Base-by-base conservation (phyloP, 2,329 filamentous ascomycete species). In the Myriosclerotinia duriaeana region DNA sequence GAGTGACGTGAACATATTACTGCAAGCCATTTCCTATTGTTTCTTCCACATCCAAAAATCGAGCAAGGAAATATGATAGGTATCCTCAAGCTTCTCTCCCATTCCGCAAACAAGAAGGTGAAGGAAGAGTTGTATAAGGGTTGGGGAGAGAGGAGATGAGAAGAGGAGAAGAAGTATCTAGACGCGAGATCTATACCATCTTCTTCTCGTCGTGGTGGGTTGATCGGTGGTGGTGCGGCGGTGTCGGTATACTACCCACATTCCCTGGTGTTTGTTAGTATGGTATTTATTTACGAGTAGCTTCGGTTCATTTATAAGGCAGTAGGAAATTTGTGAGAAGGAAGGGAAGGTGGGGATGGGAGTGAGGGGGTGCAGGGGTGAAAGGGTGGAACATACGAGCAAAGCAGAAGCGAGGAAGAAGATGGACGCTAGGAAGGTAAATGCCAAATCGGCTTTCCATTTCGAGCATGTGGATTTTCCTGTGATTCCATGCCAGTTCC, bases 401-500 rank as follows among this genome's bases (percentile, higher is more conserved):
- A 73, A 30, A 22, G 68, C 71, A 56, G 67, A 70, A 30, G 44
- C 70, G 0, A 73, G 54, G 55, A 74, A 74, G 63, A 74, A 72
- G 9, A 73, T 67, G 2, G 67, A 61, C 11, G 69, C 69, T 7
- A 74, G 56, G 59, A 75, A 75, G 8, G 55, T 14, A 53, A 75
- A 75, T 0, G 73, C 73, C 6, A 74, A 64, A 60, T 74, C 82
- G 52, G 90, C 85, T 78, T 89, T 91, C 84, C 86, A 90, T 72
- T 86, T 84, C 67, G 85, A 82, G 77, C 90, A 94, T n/a, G 77
- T 76, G 55, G 83, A 78, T 70, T 88, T 93, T 1, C 93, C 97
- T 76, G 85, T 97, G 1, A 81, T 95, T 2, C 92, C 96, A 73
- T 82, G 96, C 44, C 90, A 96, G 75, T 93, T 97, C 75, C 85